Base-by-base conservation (phyloP, 768 basidiomycete species). In the Kwoniella europaea region DNA sequence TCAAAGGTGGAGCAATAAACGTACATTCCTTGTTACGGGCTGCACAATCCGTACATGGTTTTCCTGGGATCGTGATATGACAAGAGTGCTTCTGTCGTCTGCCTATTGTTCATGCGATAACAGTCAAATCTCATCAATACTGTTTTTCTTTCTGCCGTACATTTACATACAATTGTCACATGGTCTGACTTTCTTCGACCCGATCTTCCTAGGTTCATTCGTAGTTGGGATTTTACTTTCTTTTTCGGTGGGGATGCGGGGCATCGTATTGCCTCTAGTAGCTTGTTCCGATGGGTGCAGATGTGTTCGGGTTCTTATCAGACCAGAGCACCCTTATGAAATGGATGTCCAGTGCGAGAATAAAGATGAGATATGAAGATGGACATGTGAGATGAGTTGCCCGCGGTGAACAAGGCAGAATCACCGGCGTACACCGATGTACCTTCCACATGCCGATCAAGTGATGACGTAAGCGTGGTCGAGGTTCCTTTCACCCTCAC, bases 1-100 rank as follows among this genome's bases (percentile, higher is more conserved):
- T 64, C 12, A 64, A 20, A 10, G 63, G 50, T 2, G 63, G 63
- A 52, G 63, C 63, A 16, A 64, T 27, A 22, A 64, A 64, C 4
- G 63, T 64, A 22, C 63, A 64, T 55, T 52, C 50, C 22, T 64
- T 64, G n/a, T 64, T 55, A 15, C 63, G 44, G 4, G 63, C 63
- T 15, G 63, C 63, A 53, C 63, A 64, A 4, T 64, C 63, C 9
- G 63, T 64, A 42, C 63, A 64, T 52, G 63, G 63, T 29, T 43
- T 18, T 12, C 63, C 63, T 10, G 63, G 63, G 3, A 43, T 46
- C 3, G 18, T 64, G 15, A 64, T 64, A 55, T 64, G 63, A 29
- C 63, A 64, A 10, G 63, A 64, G 41, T 64, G 63, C 46, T 64
- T 64, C 20, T 64, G 63, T 13, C 63, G 22, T 29, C 63, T 29